Conservation (phyloP, 2,329 filamentous ascomycete species). For the Dactylella cylindrospora region DNA sequence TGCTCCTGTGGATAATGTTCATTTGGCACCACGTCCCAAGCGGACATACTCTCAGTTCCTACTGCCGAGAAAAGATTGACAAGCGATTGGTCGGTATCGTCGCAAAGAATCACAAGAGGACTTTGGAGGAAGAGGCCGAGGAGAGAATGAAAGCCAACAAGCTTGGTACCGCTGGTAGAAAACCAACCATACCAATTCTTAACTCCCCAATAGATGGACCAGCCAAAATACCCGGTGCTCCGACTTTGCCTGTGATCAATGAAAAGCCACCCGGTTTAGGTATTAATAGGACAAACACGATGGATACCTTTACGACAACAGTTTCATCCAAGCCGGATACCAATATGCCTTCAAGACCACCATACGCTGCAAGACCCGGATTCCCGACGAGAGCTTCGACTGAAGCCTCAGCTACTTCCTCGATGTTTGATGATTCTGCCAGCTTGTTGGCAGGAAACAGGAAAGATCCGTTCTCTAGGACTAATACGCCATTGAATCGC, state of each 20-base stretch:
- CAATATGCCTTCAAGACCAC: conserved; percentile 25
- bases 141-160: conserved; percentile 42
- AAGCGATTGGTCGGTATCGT: conserved; percentile 81
- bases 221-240: conserved; percentile 1
- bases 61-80: conserved; percentile 91
- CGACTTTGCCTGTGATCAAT: conserved; percentile 25
- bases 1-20: conserved; percentile 81
- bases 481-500: conserved; percentile 32
- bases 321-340: conserved; percentile 38
- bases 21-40: conserved; percentile 88
- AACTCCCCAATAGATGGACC: conserved; percentile 5
- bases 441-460: conserved; percentile 16
- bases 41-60: conserved; percentile 74
- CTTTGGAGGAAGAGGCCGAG: conserved; percentile 68
- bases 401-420: conserved; percentile 8
- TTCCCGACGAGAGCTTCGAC: conserved; percentile 22
- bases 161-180: conserved; percentile 17
- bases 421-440: conserved; percentile 26
- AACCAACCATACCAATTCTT: conserved; percentile 29
- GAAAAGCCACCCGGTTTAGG: conserved; percentile 25
- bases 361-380: conserved; percentile 23
- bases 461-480: conserved; percentile 31
- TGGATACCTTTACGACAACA: conserved; percentile 38
- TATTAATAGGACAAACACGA: conserved; percentile 39
- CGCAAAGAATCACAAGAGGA: conserved; percentile 81